These are phyloP conservation scores for Lagerstroemia speciosa DNA, from an alignment of 345 rosid species.

Conservation along the genomic window DNA sequence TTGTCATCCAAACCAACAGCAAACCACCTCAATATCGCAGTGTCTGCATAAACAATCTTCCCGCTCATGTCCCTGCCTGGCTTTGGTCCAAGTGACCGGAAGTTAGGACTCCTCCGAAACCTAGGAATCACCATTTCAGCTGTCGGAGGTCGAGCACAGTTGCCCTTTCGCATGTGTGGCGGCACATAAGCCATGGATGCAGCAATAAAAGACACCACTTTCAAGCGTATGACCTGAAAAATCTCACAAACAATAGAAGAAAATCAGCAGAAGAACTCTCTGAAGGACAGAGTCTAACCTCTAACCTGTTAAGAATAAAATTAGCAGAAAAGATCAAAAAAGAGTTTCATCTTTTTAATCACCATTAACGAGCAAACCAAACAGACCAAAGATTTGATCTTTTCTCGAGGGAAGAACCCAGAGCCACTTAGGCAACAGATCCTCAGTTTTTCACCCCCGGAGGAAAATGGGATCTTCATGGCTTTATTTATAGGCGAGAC, in stretches of 20 bases:
- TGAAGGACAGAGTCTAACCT: too few relatives aligned
- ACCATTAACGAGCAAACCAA: too few relatives aligned
- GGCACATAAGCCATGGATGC: constrained; percentile 50
- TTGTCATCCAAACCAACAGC: constrained; percentile 33
- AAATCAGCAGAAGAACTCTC: too few relatives aligned
- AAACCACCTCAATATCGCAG: constrained; percentile 36
- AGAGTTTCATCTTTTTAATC: background rate
- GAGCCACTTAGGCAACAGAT: background rate
- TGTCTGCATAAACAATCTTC: constrained; percentile 26
- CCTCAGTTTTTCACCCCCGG: too few relatives aligned
- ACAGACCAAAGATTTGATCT: background rate
- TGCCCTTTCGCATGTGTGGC: constrained; percentile 46
- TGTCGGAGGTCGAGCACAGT: constrained; percentile 18
- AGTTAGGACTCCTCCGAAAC: constrained; percentile 24
- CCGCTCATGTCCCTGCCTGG: constrained; percentile 8
- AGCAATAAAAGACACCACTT: background rate
- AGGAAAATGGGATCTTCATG: background rate
- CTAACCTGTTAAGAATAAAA: background rate
- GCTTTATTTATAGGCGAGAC: background rate
- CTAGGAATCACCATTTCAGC: constrained; percentile 22
- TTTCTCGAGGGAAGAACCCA: background rate
- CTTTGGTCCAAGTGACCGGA: constrained; percentile 5
- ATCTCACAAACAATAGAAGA: too few relatives aligned
- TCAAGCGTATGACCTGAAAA: background rate
- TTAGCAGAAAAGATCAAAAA: background rate